Evolutionary conservation across 257 asterid species (phyloP).

Genomic region (Salvia hispanica): DNA sequence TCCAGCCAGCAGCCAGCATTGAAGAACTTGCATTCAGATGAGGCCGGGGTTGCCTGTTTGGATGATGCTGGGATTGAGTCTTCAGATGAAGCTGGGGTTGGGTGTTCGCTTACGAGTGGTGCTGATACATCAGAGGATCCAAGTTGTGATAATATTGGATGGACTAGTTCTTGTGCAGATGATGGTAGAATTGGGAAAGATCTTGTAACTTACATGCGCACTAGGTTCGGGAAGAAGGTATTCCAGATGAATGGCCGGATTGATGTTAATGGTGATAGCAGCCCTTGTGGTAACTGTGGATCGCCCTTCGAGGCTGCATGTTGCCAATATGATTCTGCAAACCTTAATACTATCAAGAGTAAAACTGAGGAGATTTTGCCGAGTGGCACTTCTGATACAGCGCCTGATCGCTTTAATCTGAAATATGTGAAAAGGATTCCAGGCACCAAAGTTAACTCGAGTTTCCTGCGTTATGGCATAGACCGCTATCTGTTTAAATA

Average conservation of each 20-base stretch:
- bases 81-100: constrained; percentile 22
- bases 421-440: constrained; percentile 54
- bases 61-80: constrained; percentile 18
- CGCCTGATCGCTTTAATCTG: constrained; percentile 40
- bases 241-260: constrained; percentile 33
- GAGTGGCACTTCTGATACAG: constrained; percentile 35
- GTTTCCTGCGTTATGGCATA: constrained; percentile 14
- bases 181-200: constrained; percentile 32
- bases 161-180: constrained; percentile 3
- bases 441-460: constrained; percentile 32
- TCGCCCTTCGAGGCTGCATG: constrained; percentile 27
- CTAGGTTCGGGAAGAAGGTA: constrained; percentile 42
- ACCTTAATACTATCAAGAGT: constrained; percentile 26
- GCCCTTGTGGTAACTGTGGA: constrained; percentile 30
- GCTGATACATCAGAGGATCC: constrained; percentile 32
- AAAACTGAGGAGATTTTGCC: constrained; percentile 32
- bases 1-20: constrained; percentile 26
- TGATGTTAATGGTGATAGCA: constrained; percentile 35
- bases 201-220: constrained; percentile 40
- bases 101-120: constrained; percentile 20
- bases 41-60: constrained; percentile 17
- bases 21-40: constrained; percentile 25
- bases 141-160: constrained; percentile 16
- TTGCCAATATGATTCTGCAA: constrained; percentile 36
- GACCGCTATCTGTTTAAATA: constrained; percentile 43